Base-by-base conservation (phyloP, 768 basidiomycete genomes). In the Mycena maculata region DNA sequence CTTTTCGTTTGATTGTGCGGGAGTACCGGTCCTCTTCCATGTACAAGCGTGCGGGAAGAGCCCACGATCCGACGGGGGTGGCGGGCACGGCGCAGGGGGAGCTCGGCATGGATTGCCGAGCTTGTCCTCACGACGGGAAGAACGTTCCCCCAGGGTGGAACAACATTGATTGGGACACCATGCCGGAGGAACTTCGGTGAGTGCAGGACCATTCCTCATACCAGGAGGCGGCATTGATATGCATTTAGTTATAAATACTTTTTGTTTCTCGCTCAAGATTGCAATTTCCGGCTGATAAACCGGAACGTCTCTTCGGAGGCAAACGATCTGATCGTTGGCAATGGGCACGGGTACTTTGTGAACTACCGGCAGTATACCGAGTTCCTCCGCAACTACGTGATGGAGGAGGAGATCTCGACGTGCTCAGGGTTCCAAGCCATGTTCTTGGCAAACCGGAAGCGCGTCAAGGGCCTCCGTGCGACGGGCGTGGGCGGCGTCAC, bases 361-460 rank as follows among this genome's bases (percentile, higher is more conserved):
- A 62, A 62, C 16, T 16, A 4, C 9, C 15, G 16, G 30, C 0
- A 7, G 28, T 67, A 67, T 45, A 33, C 10, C 5, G 3, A 20
- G 15, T 47, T 18, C n/a, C 6, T 69, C 3, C 31, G 45, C 1
- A 30, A 27, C 15, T 42, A 60, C 16, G 56, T 48, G 6, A n/a
- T 10, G 4, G 54, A 68, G 55, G 61, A 68, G 33, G 63, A 70
- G n/a, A 67, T 70, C 20, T 30, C 31, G 15, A 38, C 23, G 11
- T 70, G 60, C 33, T 63, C 55, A 7, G 65, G 62, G 0, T 67
- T 70, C 30, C 60, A 60, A 16, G 69, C 69, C 0, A 48, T 63
- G 41, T 57, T 47, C 39, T 23, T 60, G 33, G 53, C 58, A 4
- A 44, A 60, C 28, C 4, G 13, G 12, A 68, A 68, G 55, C 54